phyloP scores from a whole-genome alignment of 192 early-diverging fungal species.

The Entomortierella parvispora region DNA sequence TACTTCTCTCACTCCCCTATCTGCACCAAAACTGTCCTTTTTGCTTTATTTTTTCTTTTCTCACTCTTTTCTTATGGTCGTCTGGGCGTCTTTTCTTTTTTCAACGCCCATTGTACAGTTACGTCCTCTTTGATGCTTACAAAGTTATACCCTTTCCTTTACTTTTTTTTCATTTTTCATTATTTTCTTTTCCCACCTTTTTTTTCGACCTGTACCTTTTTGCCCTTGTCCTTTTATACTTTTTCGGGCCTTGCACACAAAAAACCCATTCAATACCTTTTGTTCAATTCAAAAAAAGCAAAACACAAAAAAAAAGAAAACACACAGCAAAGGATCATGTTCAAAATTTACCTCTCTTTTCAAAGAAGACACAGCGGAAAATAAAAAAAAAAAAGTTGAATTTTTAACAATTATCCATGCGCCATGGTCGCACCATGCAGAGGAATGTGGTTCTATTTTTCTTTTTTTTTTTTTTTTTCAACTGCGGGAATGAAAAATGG shows the following conservation, averaged over 20 bases:
- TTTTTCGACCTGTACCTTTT: neutral
- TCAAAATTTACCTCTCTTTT: neutral
- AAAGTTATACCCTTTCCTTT: neutral
- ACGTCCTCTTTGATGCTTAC: too few species aligned
- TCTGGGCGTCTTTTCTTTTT: neutral
- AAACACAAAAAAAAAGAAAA: neutral
- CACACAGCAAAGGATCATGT: constrained; percentile 13
- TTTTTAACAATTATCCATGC: too few species aligned
- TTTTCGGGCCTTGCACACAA: constrained; percentile 5
- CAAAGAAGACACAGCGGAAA: neutral
- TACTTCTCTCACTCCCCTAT: neutral
- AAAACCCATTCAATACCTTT: constrained; percentile 8
- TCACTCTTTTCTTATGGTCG: neutral
- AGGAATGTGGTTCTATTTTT: neutral
- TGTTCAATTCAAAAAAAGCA: too few species aligned
- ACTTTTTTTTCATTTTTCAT: constrained; percentile 4
- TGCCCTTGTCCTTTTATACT: constrained; percentile 4
- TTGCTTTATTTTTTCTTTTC: neutral
- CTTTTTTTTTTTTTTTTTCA: neutral
- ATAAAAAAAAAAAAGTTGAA: neutral
- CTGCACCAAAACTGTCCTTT: neutral
- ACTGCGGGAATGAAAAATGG: neutral
- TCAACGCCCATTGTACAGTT: neutral
- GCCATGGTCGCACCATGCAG: neutral
- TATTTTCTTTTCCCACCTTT: neutral